Base-by-base conservation (phyloP, 208 protist species). In the Leishmania tropica region DNA sequence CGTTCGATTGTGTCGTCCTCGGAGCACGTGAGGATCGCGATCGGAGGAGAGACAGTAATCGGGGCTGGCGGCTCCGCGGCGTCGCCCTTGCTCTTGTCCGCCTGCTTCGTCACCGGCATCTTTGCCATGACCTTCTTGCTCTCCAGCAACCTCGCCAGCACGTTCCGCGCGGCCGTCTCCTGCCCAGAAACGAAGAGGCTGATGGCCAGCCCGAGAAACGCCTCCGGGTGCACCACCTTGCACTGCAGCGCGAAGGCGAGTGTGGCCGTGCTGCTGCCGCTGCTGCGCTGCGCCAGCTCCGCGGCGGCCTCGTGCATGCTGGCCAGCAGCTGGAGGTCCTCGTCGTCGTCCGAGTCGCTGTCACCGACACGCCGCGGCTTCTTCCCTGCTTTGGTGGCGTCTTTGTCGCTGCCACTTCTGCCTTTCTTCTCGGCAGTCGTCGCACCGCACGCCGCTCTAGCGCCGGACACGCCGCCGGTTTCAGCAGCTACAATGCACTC, bases 171-270 rank as follows among this genome's bases (percentile, higher is more conserved):
- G 7, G 95, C 95, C 31, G 91, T 88, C 40, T 97, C 97, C 76
- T 98, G 92, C 72, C 95, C 91, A 15, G 90, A 85, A 28, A 95
- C 71, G 56, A 92, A 90, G 54, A 97, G 92, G 17, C 90, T 88
- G 37, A 92, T 94, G 54, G 96, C 92, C 68, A 98, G 89, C 19
- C 89, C 95, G 8, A 98, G 80, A 70, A 95, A 89, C 28, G 88
- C 90, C 24, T 82, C 82, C 17, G 95, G 88, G 83, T 97, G 80
- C 31, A 95, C 80, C 40, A 77, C 65, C 51, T 75, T 79, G 60
- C 80, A 85, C 68, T 89, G 77, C 70, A 91, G 76, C 47, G 87
- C 86, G 35, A 58, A 87, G 80, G 83, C 84, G 28, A 87, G 89
- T 15, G 85, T 90, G 67, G 87, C 85, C 4, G 73, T 80, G 48